These are phyloP conservation scores for Globisporangium rhizosaccharum DNA, from an alignment of 352 stramenopile genomes.

Conservation along the genomic window DNA sequence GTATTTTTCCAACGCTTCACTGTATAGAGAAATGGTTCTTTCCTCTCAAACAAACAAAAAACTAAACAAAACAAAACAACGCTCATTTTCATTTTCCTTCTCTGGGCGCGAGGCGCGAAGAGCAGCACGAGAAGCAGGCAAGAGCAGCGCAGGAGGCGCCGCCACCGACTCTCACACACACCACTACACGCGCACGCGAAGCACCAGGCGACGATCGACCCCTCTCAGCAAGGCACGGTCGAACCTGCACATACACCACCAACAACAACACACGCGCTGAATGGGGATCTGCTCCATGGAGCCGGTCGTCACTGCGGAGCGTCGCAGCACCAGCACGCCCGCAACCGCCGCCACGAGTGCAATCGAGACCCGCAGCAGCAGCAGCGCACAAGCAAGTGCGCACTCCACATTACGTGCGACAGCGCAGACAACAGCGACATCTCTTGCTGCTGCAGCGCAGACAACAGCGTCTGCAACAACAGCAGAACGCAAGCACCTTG, in stretches of 20 bases:
- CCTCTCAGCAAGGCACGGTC: neutral
- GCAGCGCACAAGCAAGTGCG: neutral
- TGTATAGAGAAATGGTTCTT: neutral
- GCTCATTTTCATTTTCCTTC: neutral
- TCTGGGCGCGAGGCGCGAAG: neutral
- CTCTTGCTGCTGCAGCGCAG: neutral
- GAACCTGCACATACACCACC: no score
- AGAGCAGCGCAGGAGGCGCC: no score
- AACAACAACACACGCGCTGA: neutral
- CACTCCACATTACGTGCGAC: neutral
- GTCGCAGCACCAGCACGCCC: neutral
- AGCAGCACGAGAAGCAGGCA: neutral
- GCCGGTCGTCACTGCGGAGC: neutral
- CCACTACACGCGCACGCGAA: neutral
- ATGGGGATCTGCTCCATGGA: conserved; percentile 1
- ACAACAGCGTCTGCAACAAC: neutral
- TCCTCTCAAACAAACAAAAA: neutral
- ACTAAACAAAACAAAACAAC: neutral
- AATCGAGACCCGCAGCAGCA: neutral
- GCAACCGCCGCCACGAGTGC: neutral
- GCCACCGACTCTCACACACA: no score
- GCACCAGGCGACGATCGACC: neutral
- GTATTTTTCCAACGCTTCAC: no score
- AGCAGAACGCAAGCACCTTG: neutral
- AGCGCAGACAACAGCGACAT: neutral